Conservation (phyloP, 2,329 filamentous ascomycete species). For the Huntiella decipiens region DNA sequence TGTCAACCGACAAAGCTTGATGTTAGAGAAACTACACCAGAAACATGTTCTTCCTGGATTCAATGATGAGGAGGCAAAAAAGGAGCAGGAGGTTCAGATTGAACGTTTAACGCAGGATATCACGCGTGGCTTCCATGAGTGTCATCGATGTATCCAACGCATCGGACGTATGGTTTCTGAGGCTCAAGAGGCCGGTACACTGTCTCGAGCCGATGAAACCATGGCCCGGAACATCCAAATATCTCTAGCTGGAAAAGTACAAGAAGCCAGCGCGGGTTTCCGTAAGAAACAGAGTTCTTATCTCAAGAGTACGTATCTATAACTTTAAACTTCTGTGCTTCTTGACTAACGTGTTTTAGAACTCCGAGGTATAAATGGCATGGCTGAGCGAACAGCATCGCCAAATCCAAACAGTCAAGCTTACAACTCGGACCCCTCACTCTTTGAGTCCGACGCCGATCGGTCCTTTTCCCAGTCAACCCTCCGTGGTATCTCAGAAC, state of each 20-base stretch:
- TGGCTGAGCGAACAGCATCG: constrained; percentile 20
- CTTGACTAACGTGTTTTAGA: constrained; percentile 27
- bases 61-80: constrained; percentile 82
- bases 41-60: constrained; percentile 95
- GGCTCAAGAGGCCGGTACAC: constrained; percentile 48
- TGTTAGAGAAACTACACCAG: constrained; percentile 81
- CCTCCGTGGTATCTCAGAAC: constrained; percentile 57
- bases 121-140: constrained; percentile 73
- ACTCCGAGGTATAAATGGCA: constrained; percentile 51
- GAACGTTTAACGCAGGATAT: constrained; percentile 80
- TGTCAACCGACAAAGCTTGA: constrained; percentile 65
- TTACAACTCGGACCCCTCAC: constrained; percentile 52
- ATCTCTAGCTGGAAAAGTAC: constrained; percentile 68
- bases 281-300: constrained; percentile 96
- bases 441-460: constrained; percentile 87
- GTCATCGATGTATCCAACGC: constrained; percentile 71
- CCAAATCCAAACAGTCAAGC: constrained; percentile 24
- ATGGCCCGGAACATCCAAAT: constrained; percentile 97
- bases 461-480: constrained; percentile 80
- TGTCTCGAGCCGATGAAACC: constrained; percentile 69
- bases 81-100: constrained; percentile 72
- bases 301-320: constrained; percentile 52
- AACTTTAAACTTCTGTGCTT: neutral
- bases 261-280: constrained; percentile 80
- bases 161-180: constrained; percentile 79